A percentile compares a stretch with the other conserved stretches of the same genome.
Evolutionary conservation across 2,329 filamentous ascomycete species (phyloP).

Genomic region (Cytospora schulzeri): DNA sequence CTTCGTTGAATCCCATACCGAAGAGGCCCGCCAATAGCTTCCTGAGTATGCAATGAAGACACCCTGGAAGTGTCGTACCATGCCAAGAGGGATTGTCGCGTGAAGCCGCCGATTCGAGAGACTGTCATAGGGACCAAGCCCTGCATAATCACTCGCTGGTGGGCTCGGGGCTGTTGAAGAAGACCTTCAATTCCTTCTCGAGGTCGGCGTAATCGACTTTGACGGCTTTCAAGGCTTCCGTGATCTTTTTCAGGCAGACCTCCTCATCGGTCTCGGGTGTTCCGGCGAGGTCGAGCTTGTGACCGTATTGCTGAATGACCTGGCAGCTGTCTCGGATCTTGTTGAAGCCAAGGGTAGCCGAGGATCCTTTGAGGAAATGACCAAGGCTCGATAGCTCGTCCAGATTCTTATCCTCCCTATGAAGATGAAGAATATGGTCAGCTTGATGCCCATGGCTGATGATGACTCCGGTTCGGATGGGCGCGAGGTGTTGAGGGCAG

Average conservation of each 20-base stretch:
- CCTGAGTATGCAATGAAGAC: slow-evolving; percentile 6
- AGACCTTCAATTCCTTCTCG: slow-evolving; percentile 69
- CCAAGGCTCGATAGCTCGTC: slow-evolving; percentile 78
- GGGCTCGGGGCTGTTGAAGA: slow-evolving; percentile 53
- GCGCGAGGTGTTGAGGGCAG: not conserved
- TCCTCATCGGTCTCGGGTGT: slow-evolving; percentile 66
- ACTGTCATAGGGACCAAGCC: not conserved
- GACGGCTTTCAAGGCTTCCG: slow-evolving; percentile 68
- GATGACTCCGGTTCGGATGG: not conserved
- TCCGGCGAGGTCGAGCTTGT: slow-evolving; percentile 78
- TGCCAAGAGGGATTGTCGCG: not conserved
- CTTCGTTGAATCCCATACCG: not conserved
- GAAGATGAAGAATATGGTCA: slow-evolving; percentile 4
- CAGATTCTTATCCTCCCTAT: slow-evolving; percentile 69
- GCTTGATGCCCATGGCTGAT: not conserved
- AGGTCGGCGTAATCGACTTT: slow-evolving; percentile 78
- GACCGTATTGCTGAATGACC: slow-evolving; percentile 93
- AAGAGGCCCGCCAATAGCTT: slow-evolving; percentile 3
- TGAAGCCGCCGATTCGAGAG: slow-evolving; percentile 1
- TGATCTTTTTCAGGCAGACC: slow-evolving; percentile 70
- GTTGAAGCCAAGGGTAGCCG: slow-evolving; percentile 85
- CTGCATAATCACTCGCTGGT: slow-evolving; percentile 11
- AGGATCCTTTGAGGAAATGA: slow-evolving; percentile 97
- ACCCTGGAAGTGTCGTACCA: not conserved
- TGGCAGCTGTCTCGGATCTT: slow-evolving; percentile 94